A percentile compares a stretch with the other conserved stretches of the same genome.
Conservation (phyloP, 495 filamentous ascomycete genomes). For the Penicillium arizonense region DNA sequence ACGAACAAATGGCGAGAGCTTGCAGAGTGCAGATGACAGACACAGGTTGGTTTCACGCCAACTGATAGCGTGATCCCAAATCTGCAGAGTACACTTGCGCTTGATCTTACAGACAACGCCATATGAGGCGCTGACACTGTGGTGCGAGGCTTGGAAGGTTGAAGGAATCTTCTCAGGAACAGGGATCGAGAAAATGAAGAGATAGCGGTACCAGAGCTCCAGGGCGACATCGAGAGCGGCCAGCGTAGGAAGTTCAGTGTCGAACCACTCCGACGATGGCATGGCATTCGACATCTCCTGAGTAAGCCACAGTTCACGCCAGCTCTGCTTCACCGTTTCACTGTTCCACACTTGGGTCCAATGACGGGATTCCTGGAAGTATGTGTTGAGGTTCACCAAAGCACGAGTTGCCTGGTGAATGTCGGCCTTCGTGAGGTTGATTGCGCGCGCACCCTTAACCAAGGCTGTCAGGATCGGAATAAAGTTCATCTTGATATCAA, state of each 20-base stretch:
- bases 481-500: conserved; percentile 60
- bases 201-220: conserved; percentile 62
- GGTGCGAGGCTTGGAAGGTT: conserved; percentile 68
- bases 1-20: conserved; percentile 56
- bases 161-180: conserved; percentile 60
- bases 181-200: conserved; percentile 69
- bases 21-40: conserved; percentile 58
- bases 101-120: conserved; percentile 67
- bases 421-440: conserved; percentile 48
- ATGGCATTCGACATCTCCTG: conserved; percentile 54
- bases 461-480: conserved; percentile 59
- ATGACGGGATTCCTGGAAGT: conserved; percentile 58
- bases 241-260: conserved; percentile 58
- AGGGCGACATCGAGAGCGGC: conserved; percentile 54
- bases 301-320: conserved; percentile 61
- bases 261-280: conserved; percentile 53
- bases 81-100: conserved; percentile 57
- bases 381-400: conserved; percentile 59
- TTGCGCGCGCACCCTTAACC: conserved; percentile 56
- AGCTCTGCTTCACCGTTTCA: conserved; percentile 56
- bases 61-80: conserved; percentile 68
- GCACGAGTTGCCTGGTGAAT: conserved; percentile 57
- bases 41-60: conserved; percentile 64
- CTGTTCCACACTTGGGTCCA: conserved; percentile 66
- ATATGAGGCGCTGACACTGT: conserved; percentile 62